phyloP scores from a whole-genome alignment of 1,284 basidiomycete genomes.

The Ustilago bromivora region DNA sequence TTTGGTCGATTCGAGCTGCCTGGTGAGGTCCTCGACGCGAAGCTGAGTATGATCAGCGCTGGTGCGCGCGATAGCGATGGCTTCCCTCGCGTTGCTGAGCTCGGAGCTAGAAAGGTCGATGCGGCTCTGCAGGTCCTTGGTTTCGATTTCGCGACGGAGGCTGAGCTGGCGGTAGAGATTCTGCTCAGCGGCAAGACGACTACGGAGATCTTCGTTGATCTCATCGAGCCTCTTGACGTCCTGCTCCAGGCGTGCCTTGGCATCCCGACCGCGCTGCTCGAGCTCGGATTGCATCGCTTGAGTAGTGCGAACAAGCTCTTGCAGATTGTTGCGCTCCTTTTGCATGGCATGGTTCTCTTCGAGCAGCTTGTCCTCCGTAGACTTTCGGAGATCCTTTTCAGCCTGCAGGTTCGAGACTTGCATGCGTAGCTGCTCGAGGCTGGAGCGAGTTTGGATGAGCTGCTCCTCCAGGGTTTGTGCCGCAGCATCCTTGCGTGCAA shows the following conservation, averaged over 20 bases:
- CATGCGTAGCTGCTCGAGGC: conserved; percentile 73
- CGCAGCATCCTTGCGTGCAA: conserved; percentile 71
- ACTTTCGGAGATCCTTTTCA: conserved; percentile 77
- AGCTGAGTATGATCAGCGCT: conserved; percentile 84
- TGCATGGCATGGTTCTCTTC: conserved; percentile 85
- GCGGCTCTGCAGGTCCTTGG: conserved; percentile 79
- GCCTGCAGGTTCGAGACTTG: conserved; percentile 86
- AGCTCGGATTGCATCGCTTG: conserved; percentile 89
- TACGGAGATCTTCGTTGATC: conserved; percentile 78
- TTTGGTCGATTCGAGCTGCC: conserved; percentile 80
- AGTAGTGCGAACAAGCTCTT: conserved; percentile 86
- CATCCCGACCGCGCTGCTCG: conserved; percentile 83
- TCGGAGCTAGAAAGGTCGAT: conserved; percentile 81
- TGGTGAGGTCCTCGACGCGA: conserved; percentile 78
- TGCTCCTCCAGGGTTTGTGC: conserved; percentile 74
- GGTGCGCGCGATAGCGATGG: conserved; percentile 80
- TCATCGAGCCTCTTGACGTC: conserved; percentile 78
- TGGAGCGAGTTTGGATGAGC: conserved; percentile 71
- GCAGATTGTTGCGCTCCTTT: conserved; percentile 83
- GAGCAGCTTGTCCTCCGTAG: conserved; percentile 72
- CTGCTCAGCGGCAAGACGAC: conserved; percentile 82
- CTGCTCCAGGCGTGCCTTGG: conserved; percentile 81
- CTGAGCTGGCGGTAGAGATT: conserved; percentile 79
- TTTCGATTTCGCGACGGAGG: conserved; percentile 83
- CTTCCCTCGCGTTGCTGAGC: conserved; percentile 79